Evolutionary conservation across 2,329 filamentous ascomycete genomes (phyloP).

Genomic region (Xylaria arbuscula): DNA sequence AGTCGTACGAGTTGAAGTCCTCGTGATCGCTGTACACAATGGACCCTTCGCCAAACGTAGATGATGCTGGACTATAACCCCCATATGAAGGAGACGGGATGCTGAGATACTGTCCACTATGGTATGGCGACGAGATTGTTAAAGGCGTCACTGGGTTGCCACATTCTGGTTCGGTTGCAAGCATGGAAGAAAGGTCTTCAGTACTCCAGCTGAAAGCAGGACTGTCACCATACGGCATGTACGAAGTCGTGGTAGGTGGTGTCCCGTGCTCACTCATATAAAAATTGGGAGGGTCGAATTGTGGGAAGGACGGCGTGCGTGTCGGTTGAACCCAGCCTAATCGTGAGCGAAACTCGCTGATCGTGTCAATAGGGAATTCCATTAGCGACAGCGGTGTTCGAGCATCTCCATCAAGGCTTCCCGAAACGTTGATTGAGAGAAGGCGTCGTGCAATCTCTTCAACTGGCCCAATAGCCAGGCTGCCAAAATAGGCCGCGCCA

Average conservation of each 20-base stretch:
- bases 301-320: conserved; percentile 69
- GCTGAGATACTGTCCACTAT: conserved; percentile 67
- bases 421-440: conserved; percentile 72
- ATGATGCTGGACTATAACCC: conserved; percentile 71
- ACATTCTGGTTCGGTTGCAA: conserved; percentile 61
- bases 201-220: conserved; percentile 72
- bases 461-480: conserved; percentile 80
- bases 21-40: conserved; percentile 72
- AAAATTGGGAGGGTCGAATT: conserved; percentile 68
- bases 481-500: conserved; percentile 87
- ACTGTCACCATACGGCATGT: conserved; percentile 64
- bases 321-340: conserved; percentile 74
- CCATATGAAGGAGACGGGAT: conserved; percentile 72
- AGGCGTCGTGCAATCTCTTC: conserved; percentile 87
- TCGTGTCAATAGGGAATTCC: conserved; percentile 77
- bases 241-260: conserved; percentile 57
- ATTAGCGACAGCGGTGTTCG: conserved; percentile 74
- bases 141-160: conserved; percentile 64
- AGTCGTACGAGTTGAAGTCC: conserved; percentile 64
- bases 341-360: conserved; percentile 74
- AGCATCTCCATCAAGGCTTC: conserved; percentile 65
- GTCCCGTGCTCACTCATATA: conserved; percentile 56
- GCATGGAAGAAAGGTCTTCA: conserved; percentile 69
- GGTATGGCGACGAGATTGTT: conserved; percentile 66
- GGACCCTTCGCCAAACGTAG: conserved; percentile 70